Conservation (phyloP, 805 yeast species). For the Ogataea methylovora region DNA sequence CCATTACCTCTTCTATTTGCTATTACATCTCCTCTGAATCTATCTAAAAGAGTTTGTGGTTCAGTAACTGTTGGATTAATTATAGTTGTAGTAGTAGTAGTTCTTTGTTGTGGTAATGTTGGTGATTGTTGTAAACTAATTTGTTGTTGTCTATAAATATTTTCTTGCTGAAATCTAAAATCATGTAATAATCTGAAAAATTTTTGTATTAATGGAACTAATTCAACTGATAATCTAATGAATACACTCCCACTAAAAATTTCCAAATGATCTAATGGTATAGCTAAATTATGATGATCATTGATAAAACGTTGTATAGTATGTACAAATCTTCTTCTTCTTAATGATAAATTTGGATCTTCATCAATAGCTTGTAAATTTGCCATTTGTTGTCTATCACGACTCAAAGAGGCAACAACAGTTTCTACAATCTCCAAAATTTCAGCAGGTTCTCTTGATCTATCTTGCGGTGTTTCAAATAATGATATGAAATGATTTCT, state of each 20-base stretch:
- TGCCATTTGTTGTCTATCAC: too few relatives aligned
- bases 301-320: conserved; percentile 20
- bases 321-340: conserved; percentile 20
- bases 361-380: conserved; percentile 9
- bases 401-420: conserved; percentile 6
- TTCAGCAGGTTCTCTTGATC: conserved; percentile 23
- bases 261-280: conserved; percentile 19
- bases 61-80: not conserved
- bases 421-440: conserved; percentile 21
- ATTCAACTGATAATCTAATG: conserved; percentile 20
- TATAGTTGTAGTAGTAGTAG: not conserved
- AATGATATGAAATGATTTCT: conserved; percentile 53
- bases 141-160: conserved; percentile 1
- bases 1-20: too few relatives aligned
- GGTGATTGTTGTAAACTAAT: too few relatives aligned
- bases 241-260: conserved; percentile 24
- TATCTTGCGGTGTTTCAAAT: conserved; percentile 19
- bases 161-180: conserved; percentile 3
- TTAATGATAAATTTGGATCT: conserved; percentile 15
- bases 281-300: conserved; percentile 19
- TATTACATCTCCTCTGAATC: not conserved
- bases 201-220: conserved; percentile 23
- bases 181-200: conserved; percentile 20
- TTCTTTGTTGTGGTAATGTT: conserved; percentile 2
- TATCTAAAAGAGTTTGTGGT: too few relatives aligned